Base-by-base conservation (phyloP, 345 rosid species). In the Raphanus raphanistrum region DNA sequence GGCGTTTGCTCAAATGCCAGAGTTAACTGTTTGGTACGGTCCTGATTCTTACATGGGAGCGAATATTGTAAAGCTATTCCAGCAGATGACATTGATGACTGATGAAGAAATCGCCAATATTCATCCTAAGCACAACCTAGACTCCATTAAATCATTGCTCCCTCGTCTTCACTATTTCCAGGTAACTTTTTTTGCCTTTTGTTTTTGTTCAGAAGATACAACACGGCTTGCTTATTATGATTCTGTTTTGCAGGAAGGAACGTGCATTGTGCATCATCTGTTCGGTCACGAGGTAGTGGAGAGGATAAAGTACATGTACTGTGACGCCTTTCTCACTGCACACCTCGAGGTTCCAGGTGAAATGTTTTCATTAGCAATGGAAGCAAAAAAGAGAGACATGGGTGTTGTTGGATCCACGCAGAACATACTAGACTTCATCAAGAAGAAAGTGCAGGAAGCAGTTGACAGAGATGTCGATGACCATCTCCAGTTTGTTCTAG, bases 1-100 rank as follows among this genome's bases (percentile, higher is more conserved):
- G 99, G 97, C 97, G 41, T 92, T 88, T 82, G 70, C 96, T 70
- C 94, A 95, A 84, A 81, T 95, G 78, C 88, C 96, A 13, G 91
- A 90, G 74, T 78, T 95, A 17, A 86, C 75, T 64, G 72, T 91
- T 59, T 93, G 97, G 89, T 95, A 95, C 28, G 99, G 99, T 72
- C 99, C 99, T 16, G 99, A 95, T 80, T 87, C 98, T 54, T 92
- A 93, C 87, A 93, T 95, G 98, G 99, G 99, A 79, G 99, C 98
- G 33, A 93, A 95, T 83, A 89, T 95, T 73, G 86, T 81, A 58
- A 88, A 92, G 79, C 74, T 92, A 73, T 92, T 95, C 81, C 89
- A 84, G 84, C 96, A 91, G 81, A 95, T 95, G 97, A 80, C 87
- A 50, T 21, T 83, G 81, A 91, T 95, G 98, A 83, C 90, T n/a